Evolutionary conservation across 2,329 filamentous ascomycete genomes (phyloP).

Genomic region (Trichoderma citrinoviride): DNA sequence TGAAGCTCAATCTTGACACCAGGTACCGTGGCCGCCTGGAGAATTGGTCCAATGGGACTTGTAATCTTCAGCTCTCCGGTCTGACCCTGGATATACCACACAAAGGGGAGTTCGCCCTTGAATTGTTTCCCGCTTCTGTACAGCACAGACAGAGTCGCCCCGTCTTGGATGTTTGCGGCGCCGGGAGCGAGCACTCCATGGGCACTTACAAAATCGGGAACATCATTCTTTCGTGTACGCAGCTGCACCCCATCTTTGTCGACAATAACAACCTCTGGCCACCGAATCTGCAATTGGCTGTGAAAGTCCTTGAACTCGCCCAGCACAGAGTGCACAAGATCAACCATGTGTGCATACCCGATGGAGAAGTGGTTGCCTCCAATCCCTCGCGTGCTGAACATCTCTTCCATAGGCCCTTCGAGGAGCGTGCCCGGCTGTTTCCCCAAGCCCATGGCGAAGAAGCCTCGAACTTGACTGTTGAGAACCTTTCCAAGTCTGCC

Average conservation of each 20-base stretch:
- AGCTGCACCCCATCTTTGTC: not conserved
- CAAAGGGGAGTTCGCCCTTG: not conserved
- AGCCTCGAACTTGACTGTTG: constrained; percentile 7
- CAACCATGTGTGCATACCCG: constrained; percentile 14
- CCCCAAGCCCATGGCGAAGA: not conserved
- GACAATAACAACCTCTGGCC: not conserved
- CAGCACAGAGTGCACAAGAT: constrained; percentile 3
- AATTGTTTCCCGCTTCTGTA: not conserved
- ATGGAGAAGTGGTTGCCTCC: constrained; percentile 7
- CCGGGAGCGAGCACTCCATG: constrained; percentile 12
- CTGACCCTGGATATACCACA: constrained; percentile 7
- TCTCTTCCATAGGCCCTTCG: not conserved
- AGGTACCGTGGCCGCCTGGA: not conserved
- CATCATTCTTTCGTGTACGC: not conserved
- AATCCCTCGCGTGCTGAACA: constrained; percentile 3
- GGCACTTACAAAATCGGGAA: not conserved
- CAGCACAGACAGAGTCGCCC: not conserved
- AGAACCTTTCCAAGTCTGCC: not conserved
- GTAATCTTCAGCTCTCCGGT: constrained; percentile 1
- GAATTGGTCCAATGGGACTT: not conserved
- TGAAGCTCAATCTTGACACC: constrained; percentile 4
- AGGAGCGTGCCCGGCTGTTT: not conserved
- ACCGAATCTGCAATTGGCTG: not conserved
- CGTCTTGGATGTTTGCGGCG: not conserved
- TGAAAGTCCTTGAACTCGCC: constrained; percentile 5